Evolutionary conservation across 2,329 filamentous ascomycete species (phyloP).

Genomic region (Ascochyta rabiei): DNA sequence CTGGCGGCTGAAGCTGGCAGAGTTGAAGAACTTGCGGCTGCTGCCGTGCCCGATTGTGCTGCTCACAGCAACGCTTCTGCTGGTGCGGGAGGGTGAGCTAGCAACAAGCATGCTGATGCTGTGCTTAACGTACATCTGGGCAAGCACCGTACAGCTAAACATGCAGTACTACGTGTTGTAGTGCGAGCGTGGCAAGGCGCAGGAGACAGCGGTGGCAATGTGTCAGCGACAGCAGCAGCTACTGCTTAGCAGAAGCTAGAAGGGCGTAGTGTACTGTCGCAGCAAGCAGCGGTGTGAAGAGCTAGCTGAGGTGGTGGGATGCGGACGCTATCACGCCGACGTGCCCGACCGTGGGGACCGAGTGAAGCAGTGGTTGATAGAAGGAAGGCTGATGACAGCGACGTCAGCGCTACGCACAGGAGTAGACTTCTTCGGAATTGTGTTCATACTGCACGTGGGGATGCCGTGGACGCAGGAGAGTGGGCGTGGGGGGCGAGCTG

Average conservation of each 20-base stretch:
- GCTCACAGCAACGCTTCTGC: slow-evolving; percentile 20
- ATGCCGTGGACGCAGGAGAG: no score
- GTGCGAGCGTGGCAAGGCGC: not conserved
- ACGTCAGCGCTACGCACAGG: no score
- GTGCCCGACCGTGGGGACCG: no score
- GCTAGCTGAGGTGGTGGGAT: no score
- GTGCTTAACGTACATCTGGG: slow-evolving; percentile 17
- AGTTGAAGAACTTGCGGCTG: slow-evolving; percentile 16
- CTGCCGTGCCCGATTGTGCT: slow-evolving; percentile 18
- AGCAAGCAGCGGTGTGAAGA: slow-evolving; percentile 17
- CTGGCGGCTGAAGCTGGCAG: slow-evolving; percentile 20
- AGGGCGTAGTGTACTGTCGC: slow-evolving; percentile 23
- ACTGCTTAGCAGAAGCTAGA: slow-evolving; percentile 5
- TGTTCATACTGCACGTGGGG: no score
- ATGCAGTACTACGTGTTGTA: slow-evolving; percentile 17
- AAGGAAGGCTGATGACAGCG: no score
- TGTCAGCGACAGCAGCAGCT: not conserved
- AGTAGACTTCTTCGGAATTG: no score
- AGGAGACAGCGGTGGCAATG: slow-evolving; percentile 5
- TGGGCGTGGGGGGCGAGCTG: no score
- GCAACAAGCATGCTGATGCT: slow-evolving; percentile 14
- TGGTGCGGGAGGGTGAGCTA: slow-evolving; percentile 15
- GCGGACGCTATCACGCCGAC: no score
- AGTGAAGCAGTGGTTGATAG: no score
- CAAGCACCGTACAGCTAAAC: slow-evolving; percentile 13